These are phyloP conservation scores for Cutaneotrichosporon sp. DNA, from an alignment of 1,284 basidiomycete genomes.

Conservation along the genomic window DNA sequence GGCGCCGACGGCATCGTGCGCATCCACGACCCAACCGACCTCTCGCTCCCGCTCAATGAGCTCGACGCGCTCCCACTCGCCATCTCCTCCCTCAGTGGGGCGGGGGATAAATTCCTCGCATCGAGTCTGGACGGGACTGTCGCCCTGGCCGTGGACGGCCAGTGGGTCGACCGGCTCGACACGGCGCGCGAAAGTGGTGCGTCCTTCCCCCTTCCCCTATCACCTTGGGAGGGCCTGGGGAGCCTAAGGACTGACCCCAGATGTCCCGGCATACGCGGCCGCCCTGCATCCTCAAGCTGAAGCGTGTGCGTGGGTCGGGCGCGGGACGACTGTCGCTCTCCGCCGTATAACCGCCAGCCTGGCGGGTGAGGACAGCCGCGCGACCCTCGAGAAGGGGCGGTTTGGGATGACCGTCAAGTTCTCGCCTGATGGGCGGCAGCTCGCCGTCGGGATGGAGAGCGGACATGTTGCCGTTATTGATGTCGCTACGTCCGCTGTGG, in stretches of 20 bases:
- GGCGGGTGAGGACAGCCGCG: conserved; percentile 35
- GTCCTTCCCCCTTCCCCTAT: conserved; percentile 30
- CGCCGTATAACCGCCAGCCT: conserved; percentile 53
- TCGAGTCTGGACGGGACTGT: conserved; percentile 79
- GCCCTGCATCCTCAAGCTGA: conserved; percentile 70
- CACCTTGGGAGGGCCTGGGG: not conserved
- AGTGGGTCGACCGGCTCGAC: conserved; percentile 64
- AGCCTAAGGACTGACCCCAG: conserved; percentile 21
- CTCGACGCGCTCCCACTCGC: conserved; percentile 71
- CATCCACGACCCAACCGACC: conserved; percentile 57
- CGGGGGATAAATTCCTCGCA: conserved; percentile 65
- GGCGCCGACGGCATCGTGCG: conserved; percentile 47
- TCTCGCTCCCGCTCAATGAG: conserved; percentile 60
- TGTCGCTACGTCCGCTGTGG: conserved; percentile 63
- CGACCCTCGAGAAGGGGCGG: conserved; percentile 70
- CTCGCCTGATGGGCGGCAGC: conserved; percentile 74
- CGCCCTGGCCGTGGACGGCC: conserved; percentile 62
- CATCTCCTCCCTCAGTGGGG: conserved; percentile 67
- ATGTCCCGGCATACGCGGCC: conserved; percentile 68
- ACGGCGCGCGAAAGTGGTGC: conserved; percentile 74
- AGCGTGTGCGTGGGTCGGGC: conserved; percentile 75
- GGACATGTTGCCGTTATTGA: conserved; percentile 82
- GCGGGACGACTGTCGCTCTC: conserved; percentile 65
- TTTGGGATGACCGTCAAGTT: conserved; percentile 77
- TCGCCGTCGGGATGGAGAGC: conserved; percentile 74